Evolutionary conservation across 1,284 basidiomycete species (phyloP).

Genomic region (Moniliella sp.): DNA sequence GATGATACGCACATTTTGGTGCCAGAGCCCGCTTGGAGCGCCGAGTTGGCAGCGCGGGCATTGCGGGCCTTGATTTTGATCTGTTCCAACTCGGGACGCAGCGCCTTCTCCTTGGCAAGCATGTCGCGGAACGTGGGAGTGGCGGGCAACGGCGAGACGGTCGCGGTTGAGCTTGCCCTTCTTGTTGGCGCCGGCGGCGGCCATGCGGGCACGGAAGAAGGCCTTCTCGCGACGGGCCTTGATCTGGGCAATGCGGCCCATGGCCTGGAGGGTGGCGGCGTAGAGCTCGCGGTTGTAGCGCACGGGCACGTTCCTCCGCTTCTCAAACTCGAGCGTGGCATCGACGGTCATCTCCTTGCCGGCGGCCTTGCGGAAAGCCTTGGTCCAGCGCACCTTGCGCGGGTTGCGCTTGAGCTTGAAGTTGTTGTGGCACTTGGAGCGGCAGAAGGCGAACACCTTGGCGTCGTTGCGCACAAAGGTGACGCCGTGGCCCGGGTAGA

Average conservation of each 20-base stretch:
- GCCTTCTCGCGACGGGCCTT: slow-evolving; percentile 69
- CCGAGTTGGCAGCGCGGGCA: slow-evolving; percentile 2
- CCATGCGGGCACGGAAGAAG: slow-evolving; percentile 45
- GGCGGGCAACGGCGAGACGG: slow-evolving; percentile 21
- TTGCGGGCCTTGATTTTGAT: slow-evolving; percentile 3
- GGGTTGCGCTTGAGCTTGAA: slow-evolving; percentile 96
- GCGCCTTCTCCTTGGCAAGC: slow-evolving; percentile 3
- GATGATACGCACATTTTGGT: slow-evolving; percentile 1
- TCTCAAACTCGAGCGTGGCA: slow-evolving; percentile 96
- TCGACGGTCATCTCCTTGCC: slow-evolving; percentile 99
- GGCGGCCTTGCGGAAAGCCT: slow-evolving; percentile 92
- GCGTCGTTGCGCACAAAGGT: slow-evolving; percentile 33
- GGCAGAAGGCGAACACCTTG: slow-evolving; percentile 36
- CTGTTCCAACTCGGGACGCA: not conserved
- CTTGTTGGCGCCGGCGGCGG: slow-evolving; percentile 22
- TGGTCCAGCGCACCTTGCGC: slow-evolving; percentile 96
- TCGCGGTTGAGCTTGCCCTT: slow-evolving; percentile 18
- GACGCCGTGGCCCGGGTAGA: slow-evolving; percentile 62
- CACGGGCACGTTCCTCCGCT: slow-evolving; percentile 87
- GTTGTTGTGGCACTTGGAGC: slow-evolving; percentile 34
- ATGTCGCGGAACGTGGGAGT: slow-evolving; percentile 13
- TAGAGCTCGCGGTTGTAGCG: slow-evolving; percentile 89
- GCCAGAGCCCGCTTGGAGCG: slow-evolving; percentile 2
- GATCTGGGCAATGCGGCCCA: slow-evolving; percentile 86
- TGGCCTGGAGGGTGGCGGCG: slow-evolving; percentile 77